A percentile compares a stretch with the other conserved stretches of the same genome.
Conservation (phyloP, 2,329 filamentous ascomycete genomes). For the Coniochaeta sp. region DNA sequence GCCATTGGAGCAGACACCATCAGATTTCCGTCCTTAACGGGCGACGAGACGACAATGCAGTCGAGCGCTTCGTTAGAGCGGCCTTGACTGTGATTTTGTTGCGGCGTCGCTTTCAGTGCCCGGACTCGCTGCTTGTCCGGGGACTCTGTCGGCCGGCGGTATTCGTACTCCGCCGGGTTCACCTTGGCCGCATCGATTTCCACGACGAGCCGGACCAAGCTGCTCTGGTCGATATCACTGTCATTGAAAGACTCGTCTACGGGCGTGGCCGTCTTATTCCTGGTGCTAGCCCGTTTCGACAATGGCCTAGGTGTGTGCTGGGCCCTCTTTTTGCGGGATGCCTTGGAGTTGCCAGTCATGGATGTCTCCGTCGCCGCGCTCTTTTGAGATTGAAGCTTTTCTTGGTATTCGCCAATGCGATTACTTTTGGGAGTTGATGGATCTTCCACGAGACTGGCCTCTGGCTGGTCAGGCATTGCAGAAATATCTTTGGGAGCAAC, state of each 20-base stretch:
- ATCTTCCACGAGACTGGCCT: not conserved
- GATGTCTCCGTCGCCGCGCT: not conserved
- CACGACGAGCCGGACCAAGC: conserved; percentile 39
- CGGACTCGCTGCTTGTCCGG: conserved; percentile 15
- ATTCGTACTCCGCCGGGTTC: conserved; percentile 14
- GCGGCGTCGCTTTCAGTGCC: not conserved
- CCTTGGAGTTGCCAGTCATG: not conserved
- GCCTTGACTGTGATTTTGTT: not conserved
- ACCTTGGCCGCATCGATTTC: conserved; percentile 38
- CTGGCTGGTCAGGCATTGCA: not conserved
- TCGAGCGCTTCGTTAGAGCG: conserved; percentile 11
- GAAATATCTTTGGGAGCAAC: not conserved
- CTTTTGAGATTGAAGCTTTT: not conserved
- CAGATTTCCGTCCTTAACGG: conserved; percentile 4
- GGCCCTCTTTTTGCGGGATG: not conserved
- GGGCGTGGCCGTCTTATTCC: not conserved
- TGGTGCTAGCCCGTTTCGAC: not conserved
- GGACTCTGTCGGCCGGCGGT: conserved; percentile 16
- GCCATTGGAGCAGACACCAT: conserved; percentile 5
- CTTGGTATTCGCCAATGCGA: not conserved
- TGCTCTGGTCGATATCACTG: conserved; percentile 38
- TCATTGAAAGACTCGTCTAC: conserved; percentile 27
- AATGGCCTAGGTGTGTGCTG: not conserved
- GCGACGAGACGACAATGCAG: conserved; percentile 23
- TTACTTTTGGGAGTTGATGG: not conserved